Evolutionary conservation across 2,329 filamentous ascomycete species (phyloP).

Genomic region (Stachybotrys chartarum): DNA sequence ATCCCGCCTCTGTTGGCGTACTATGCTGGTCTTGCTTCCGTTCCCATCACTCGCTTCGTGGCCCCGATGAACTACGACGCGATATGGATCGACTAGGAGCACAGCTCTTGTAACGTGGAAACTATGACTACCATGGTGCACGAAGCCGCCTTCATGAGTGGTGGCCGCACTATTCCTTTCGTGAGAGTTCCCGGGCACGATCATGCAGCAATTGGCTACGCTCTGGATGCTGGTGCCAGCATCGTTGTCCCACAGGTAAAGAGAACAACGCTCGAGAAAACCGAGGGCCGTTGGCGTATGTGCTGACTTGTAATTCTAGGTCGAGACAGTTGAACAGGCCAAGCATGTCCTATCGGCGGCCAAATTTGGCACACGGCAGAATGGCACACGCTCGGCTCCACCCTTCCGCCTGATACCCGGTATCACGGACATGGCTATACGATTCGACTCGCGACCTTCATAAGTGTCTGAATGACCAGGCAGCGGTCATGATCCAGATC

Average conservation of each 20-base stretch:
- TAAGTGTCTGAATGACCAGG: constrained; percentile 35
- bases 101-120: constrained; percentile 35
- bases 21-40: constrained; percentile 31
- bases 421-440: constrained; percentile 27
- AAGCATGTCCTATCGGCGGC: constrained; percentile 32
- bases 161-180: constrained; percentile 35
- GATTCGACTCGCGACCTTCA: constrained; percentile 25
- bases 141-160: constrained; percentile 37
- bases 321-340: constrained; percentile 39
- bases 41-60: constrained; percentile 30
- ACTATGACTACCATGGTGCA: constrained; percentile 44
- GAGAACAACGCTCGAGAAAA: background rate
- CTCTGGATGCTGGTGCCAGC: constrained; percentile 40
- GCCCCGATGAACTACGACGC: constrained; percentile 35
- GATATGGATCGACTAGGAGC: constrained; percentile 42
- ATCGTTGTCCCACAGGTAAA: constrained; percentile 34
- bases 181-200: constrained; percentile 39
- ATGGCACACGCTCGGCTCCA: constrained; percentile 36
- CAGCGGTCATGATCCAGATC: constrained; percentile 41
- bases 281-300: background rate
- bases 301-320: constrained; percentile 6
- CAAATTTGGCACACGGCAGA: constrained; percentile 33
- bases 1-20: constrained; percentile 35
- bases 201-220: constrained; percentile 37
- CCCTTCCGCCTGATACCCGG: constrained; percentile 33